Conservation (phyloP, 805 yeast genomes). For the Suhomyces faveliae region DNA sequence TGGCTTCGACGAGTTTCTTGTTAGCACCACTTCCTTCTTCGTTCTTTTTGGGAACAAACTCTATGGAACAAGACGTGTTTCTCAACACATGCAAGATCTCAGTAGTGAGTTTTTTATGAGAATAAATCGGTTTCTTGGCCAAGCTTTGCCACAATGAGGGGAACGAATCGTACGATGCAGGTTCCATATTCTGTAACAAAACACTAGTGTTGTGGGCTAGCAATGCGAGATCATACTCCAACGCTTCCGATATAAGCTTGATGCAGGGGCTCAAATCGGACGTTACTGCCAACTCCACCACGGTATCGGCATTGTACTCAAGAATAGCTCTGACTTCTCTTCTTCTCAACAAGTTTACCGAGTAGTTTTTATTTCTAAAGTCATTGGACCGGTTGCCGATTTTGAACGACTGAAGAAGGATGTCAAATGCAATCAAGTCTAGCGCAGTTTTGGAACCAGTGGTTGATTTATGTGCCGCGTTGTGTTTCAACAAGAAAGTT, state of each 20-base stretch:
- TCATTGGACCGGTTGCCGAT: slow-evolving; percentile 13
- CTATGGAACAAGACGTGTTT: slow-evolving; percentile 16
- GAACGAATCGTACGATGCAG: slow-evolving; percentile 32
- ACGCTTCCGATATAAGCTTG: slow-evolving; percentile 12
- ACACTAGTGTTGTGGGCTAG: slow-evolving; percentile 26
- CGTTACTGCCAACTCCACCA: slow-evolving; percentile 22
- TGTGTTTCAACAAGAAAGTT: slow-evolving; percentile 39
- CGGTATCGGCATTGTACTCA: slow-evolving; percentile 40
- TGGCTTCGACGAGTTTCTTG: slow-evolving; percentile 22
- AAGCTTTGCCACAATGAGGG: slow-evolving; percentile 32
- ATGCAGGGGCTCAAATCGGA: slow-evolving; percentile 8
- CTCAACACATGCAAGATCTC: slow-evolving; percentile 14
- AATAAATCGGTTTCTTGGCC: slow-evolving; percentile 14
- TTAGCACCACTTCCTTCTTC: slow-evolving; percentile 11
- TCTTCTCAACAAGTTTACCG: slow-evolving; percentile 37
- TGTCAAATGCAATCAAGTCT: slow-evolving; percentile 8
- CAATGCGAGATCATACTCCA: slow-evolving; percentile 20
- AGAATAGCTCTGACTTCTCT: slow-evolving; percentile 50
- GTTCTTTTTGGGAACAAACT: slow-evolving; percentile 24
- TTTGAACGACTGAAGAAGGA: slow-evolving; percentile 19
- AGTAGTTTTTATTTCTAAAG: slow-evolving; percentile 22
- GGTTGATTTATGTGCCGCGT: neutral
- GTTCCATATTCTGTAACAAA: slow-evolving; percentile 17
- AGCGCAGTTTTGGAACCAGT: neutral
- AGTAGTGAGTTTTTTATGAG: slow-evolving; percentile 11